Percentiles rank a stretch among this genome's conserved stretches.
phyloP scores from a whole-genome alignment of 768 basidiomycete genomes.

The Naematelia encephala region DNA sequence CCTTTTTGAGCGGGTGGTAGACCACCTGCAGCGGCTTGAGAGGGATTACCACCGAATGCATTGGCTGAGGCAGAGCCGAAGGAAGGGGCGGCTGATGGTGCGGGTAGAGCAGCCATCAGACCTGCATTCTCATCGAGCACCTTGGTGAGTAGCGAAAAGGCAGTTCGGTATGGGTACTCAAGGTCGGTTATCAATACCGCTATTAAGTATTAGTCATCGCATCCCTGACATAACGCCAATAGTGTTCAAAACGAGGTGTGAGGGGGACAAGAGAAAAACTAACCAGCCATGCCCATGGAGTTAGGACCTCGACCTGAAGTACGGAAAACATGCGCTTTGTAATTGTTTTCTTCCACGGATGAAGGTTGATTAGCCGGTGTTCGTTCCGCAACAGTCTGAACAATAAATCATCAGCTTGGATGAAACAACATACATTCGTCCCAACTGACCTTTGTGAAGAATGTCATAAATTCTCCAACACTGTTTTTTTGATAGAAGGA shows the following conservation, averaged over 20 bases:
- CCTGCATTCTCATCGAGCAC: constrained; percentile 85
- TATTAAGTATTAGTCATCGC: constrained; percentile 48
- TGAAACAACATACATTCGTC: background rate
- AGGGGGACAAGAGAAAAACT: constrained; percentile 45
- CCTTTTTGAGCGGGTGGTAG: constrained; percentile 65
- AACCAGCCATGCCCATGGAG: constrained; percentile 63
- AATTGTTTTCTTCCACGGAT: constrained; percentile 88
- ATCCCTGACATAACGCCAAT: too few relatives aligned
- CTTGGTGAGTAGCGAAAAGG: constrained; percentile 91
- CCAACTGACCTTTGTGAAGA: constrained; percentile 64
- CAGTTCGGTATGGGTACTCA: constrained; percentile 94
- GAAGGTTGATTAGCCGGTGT: constrained; percentile 84
- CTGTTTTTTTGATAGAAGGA: constrained; percentile 89
- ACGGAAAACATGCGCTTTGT: constrained; percentile 88
- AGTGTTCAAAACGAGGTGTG: background rate
- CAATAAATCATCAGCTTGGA: background rate
- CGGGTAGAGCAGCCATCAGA: constrained; percentile 57
- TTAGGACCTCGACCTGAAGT: constrained; percentile 69
- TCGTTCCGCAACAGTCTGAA: constrained; percentile 77
- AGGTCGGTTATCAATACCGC: constrained; percentile 90
- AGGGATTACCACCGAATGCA: constrained; percentile 45
- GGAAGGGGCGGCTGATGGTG: constrained; percentile 34
- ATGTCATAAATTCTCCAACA: constrained; percentile 86
- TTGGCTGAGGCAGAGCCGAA: constrained; percentile 35
- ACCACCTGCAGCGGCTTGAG: constrained; percentile 56